Evolutionary conservation across 2,329 filamentous ascomycete species (phyloP).

Genomic region (Diaporthe destruens): DNA sequence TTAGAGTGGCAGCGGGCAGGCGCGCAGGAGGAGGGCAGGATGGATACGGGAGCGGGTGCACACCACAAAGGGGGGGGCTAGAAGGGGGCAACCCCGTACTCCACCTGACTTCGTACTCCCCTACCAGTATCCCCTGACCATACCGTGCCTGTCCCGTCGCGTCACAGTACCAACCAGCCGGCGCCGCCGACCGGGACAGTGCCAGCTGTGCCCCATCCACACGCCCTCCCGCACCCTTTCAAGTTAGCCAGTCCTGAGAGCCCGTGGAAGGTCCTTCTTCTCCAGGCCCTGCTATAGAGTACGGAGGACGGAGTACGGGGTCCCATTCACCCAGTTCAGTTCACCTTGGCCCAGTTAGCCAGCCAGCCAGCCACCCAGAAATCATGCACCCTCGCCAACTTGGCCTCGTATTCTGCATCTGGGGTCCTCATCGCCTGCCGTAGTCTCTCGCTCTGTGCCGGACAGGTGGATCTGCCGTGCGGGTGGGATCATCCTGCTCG

Average conservation of each 20-base stretch:
- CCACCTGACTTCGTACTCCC: neutral
- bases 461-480: conserved; percentile 16
- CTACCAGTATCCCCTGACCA: conserved; percentile 22
- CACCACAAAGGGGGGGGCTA: conserved; percentile 3
- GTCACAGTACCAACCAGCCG: neutral
- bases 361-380: neutral
- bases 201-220: neutral
- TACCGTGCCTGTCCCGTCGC: neutral
- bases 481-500: conserved; percentile 32
- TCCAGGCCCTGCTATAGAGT: conserved; percentile 10
- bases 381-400: conserved; percentile 28
- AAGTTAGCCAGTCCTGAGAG: conserved; percentile 10
- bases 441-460: conserved; percentile 32
- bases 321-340: neutral
- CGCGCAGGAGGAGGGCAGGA: neutral
- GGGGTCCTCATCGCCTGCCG: conserved; percentile 24
- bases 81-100: neutral
- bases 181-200: conserved; percentile 3
- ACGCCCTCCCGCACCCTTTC: conserved; percentile 6
- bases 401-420: conserved; percentile 38
- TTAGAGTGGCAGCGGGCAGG: conserved; percentile 31
- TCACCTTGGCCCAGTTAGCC: neutral
- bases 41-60: conserved; percentile 24
- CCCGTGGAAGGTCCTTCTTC: conserved; percentile 6
- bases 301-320: neutral